phyloP scores from a whole-genome alignment of 768 basidiomycete genomes.

The Suillus sp. region DNA sequence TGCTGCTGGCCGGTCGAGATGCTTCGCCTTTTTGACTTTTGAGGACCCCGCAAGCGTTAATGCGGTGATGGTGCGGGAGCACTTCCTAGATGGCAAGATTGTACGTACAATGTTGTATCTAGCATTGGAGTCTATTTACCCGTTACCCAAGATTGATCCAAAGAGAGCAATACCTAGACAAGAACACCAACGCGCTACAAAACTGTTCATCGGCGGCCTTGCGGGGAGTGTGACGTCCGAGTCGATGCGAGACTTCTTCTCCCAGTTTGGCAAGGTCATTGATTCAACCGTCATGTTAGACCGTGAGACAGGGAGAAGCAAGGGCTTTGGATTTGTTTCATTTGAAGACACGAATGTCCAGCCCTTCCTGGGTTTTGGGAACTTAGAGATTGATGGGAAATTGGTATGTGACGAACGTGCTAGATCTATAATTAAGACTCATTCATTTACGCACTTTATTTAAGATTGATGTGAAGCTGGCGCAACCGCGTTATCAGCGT shows the following conservation, averaged over 20 bases:
- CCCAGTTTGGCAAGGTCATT: conserved; percentile 92
- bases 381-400: conserved; percentile 93
- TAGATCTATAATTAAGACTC: background rate
- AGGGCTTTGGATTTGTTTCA: conserved; percentile 98
- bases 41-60: conserved; percentile 92
- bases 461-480: conserved; percentile 96
- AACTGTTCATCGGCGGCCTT: conserved; percentile 94
- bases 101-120: conserved; percentile 54
- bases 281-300: conserved; percentile 99
- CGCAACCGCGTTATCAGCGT: conserved; percentile 86
- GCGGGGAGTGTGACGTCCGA: conserved; percentile 92
- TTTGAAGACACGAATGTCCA: conserved; percentile 92
- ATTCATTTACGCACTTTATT: background rate
- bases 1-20: conserved; percentile 88
- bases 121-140: conserved; percentile 14
- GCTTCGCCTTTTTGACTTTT: conserved; percentile 98
- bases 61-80: conserved; percentile 93
- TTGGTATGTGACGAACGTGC: conserved; percentile 56
- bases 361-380: conserved; percentile 84
- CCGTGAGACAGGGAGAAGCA: conserved; percentile 90
- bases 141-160: conserved; percentile 86
- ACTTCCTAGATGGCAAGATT: conserved; percentile 95
- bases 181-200: conserved; percentile 91
- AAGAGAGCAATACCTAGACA: conserved; percentile 97
- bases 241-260: conserved; percentile 90